phyloP scores from a whole-genome alignment of 225 moss, liverwort and hornwort genomes.

The Pleurozium schreberi region DNA sequence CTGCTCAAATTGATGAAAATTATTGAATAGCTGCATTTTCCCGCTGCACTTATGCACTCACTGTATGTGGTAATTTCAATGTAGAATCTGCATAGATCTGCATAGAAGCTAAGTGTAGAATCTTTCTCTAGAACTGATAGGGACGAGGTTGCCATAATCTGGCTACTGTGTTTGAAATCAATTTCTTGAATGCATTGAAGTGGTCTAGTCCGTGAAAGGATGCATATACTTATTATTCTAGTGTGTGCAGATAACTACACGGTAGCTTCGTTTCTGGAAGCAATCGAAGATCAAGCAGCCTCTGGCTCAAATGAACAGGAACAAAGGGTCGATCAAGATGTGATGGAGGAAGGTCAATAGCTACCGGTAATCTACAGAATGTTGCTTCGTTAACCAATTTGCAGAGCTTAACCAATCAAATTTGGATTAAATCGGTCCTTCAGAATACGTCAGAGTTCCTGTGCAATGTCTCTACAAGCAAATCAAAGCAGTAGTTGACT shows the following conservation, averaged over 20 bases:
- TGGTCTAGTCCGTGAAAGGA: not conserved
- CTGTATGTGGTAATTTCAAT: not conserved
- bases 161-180: not conserved
- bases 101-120: not conserved
- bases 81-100: not conserved
- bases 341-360: slow-evolving; percentile 58
- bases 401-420: slow-evolving; percentile 1
- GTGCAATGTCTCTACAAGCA: slow-evolving; percentile 14
- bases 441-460: not conserved
- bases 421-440: slow-evolving; percentile 3
- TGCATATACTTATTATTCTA: not conserved
- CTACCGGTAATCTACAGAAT: not conserved
- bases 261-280: slow-evolving; percentile 79
- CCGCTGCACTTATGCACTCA: not conserved
- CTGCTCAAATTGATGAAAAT: not conserved
- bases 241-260: slow-evolving; percentile 64
- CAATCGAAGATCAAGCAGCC: slow-evolving; percentile 84
- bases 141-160: not conserved
- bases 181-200: not conserved
- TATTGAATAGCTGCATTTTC: not conserved
- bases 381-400: not conserved
- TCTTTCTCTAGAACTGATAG: not conserved
- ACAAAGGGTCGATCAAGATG: slow-evolving; percentile 37
- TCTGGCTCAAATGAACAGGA: slow-evolving; percentile 29
- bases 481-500: not conserved